Conservation (phyloP, 495 filamentous ascomycete genomes). For the Aspergillus nidulans region DNA sequence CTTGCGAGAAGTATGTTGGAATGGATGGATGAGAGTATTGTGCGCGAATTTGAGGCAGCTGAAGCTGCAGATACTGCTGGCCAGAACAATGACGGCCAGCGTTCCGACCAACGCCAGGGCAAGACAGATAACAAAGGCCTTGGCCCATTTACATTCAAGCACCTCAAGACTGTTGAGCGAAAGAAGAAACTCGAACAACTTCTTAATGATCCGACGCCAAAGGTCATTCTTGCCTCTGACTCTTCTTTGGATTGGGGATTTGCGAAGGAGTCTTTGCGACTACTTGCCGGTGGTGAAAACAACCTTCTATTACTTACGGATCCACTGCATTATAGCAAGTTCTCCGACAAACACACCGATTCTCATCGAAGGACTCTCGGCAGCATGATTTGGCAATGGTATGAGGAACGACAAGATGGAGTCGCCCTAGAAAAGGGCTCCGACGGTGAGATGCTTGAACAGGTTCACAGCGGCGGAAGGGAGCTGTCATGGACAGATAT, state of each 20-base stretch:
- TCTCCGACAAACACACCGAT: slow-evolving; percentile 28
- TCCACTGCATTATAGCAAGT: slow-evolving; percentile 41
- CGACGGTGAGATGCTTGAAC: slow-evolving; percentile 58
- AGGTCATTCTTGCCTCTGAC: slow-evolving; percentile 89
- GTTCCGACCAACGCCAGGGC: slow-evolving; percentile 29
- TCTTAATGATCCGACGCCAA: slow-evolving; percentile 45
- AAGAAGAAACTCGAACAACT: slow-evolving; percentile 68
- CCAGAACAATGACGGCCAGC: slow-evolving; percentile 37
- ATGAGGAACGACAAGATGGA: slow-evolving; percentile 60
- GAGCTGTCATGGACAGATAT: slow-evolving; percentile 56
- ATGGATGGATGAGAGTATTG: slow-evolving; percentile 96
- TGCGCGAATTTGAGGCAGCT: slow-evolving; percentile 83
- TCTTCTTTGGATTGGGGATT: slow-evolving; percentile 92
- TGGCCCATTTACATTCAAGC: slow-evolving; percentile 86
- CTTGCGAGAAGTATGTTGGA: slow-evolving; percentile 94
- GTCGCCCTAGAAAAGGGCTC: slow-evolving; percentile 54
- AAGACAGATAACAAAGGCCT: slow-evolving; percentile 43
- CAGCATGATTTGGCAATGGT: slow-evolving; percentile 66
- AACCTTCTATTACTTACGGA: slow-evolving; percentile 89
- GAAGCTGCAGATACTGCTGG: slow-evolving; percentile 48
- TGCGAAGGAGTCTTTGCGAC: slow-evolving; percentile 75
- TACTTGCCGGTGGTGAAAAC: slow-evolving; percentile 65
- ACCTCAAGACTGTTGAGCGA: slow-evolving; percentile 74
- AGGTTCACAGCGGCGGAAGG: slow-evolving; percentile 61
- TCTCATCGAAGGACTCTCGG: slow-evolving; percentile 44